phyloP scores from a whole-genome alignment of 2,329 filamentous ascomycete species.

The Lecanicillium sp. region DNA sequence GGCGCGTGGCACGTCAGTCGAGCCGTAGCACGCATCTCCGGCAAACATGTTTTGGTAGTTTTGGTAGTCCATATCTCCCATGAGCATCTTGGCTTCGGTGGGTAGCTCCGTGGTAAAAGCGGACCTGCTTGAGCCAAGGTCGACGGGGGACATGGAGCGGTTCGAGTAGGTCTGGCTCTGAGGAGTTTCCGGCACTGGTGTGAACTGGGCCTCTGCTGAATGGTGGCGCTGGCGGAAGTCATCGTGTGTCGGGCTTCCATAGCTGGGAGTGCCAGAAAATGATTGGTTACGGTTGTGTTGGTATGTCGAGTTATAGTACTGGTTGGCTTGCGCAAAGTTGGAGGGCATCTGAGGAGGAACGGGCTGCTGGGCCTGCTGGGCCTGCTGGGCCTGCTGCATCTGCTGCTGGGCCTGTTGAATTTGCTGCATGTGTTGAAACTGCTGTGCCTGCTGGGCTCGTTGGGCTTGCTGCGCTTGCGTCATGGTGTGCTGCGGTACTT shows the following conservation, averaged over 20 bases:
- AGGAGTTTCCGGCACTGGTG: not conserved
- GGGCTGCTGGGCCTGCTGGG: constrained; percentile 18
- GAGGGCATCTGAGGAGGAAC: too few relatives aligned
- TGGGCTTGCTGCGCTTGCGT: not conserved
- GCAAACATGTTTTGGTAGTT: constrained; percentile 11
- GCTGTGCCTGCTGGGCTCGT: constrained; percentile 5
- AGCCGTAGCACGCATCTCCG: constrained; percentile 6
- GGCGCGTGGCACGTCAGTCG: not conserved
- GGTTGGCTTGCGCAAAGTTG: constrained; percentile 5
- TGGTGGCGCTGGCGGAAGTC: too few relatives aligned
- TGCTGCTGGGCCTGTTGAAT: too few relatives aligned
- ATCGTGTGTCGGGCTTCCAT: too few relatives aligned
- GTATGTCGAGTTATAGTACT: constrained; percentile 5
- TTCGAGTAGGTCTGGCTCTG: constrained; percentile 11
- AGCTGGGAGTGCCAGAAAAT: too few relatives aligned
- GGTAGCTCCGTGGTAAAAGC: constrained; percentile 35
- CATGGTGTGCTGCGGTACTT: constrained; percentile 2
- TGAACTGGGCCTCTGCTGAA: not conserved
- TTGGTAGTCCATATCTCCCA: constrained; percentile 16
- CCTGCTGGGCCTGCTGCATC: constrained; percentile 1
- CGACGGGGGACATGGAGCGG: constrained; percentile 13
- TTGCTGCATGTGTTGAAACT: constrained; percentile 5
- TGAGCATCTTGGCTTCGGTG: constrained; percentile 33
- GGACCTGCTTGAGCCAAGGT: constrained; percentile 19
- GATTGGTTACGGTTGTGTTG: constrained; percentile 14